Percentiles rank a stretch among this genome's conserved stretches.
phyloP scores from a whole-genome alignment of 768 basidiomycete genomes.

The Agaricus subrufescens region DNA sequence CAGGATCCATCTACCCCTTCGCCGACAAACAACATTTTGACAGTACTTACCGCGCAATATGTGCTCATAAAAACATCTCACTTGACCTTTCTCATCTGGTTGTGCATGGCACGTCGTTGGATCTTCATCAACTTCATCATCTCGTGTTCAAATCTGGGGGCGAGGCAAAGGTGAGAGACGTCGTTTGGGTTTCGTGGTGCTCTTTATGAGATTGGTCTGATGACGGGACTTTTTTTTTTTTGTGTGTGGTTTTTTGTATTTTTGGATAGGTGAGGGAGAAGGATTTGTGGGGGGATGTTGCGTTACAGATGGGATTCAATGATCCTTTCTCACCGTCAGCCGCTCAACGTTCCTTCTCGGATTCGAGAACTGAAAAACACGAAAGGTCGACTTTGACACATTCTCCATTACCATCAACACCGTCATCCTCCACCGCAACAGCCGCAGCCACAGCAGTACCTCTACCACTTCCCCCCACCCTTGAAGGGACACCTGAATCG shows the following conservation, averaged over 20 bases:
- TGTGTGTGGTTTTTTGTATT: not conserved
- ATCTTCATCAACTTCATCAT: constrained; percentile 5
- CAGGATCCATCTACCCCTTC: constrained; percentile 9
- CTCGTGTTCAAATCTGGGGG: constrained; percentile 6
- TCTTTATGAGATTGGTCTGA: not conserved
- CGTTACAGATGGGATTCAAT: constrained; percentile 1
- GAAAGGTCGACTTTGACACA: not conserved
- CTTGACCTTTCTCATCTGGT: constrained; percentile 6
- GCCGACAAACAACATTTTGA: constrained; percentile 9
- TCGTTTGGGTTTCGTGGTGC: not conserved
- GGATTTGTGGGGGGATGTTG: constrained; percentile 5
- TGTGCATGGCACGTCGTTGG: not conserved
- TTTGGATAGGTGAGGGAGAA: not conserved
- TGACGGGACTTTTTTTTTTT: not conserved
- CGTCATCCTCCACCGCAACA: not conserved
- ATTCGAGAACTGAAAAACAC: not conserved
- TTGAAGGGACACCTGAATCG: too few relatives aligned
- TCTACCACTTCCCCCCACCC: not conserved
- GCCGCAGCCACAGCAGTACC: not conserved
- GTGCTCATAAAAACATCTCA: constrained; percentile 5
- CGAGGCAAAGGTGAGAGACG: constrained; percentile 1
- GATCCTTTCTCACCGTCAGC: constrained; percentile 8
- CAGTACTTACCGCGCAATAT: constrained; percentile 5
- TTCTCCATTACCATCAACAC: not conserved
- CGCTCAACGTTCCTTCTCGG: constrained; percentile 3